These are phyloP conservation scores for Filobasidium floriforme DNA, from an alignment of 768 basidiomycete genomes.

Conservation along the genomic window DNA sequence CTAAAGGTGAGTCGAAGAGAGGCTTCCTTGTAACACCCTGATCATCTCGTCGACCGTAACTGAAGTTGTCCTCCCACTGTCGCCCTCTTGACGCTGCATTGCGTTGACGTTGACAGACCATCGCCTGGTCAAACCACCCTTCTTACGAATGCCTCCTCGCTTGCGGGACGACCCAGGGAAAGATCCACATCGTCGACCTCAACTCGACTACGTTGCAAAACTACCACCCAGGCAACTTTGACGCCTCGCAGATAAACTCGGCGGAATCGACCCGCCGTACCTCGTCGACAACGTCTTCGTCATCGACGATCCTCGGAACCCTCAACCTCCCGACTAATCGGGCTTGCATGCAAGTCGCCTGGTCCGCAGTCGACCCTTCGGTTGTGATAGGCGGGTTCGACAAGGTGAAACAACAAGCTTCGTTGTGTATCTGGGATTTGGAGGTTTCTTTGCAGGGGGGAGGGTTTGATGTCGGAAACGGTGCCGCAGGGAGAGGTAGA, in stretches of 20 bases:
- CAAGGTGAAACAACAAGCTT: conserved; percentile 16
- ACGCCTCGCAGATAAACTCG: not conserved
- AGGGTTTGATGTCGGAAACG: too few species aligned
- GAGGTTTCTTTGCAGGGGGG: conserved; percentile 6
- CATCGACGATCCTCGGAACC: conserved; percentile 20
- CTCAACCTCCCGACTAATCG: conserved; percentile 25
- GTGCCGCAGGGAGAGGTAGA: too few species aligned
- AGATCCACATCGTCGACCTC: conserved; percentile 4
- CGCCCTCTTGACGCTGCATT: not conserved
- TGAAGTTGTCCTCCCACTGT: too few species aligned
- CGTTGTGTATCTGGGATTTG: conserved; percentile 20
- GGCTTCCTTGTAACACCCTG: not conserved
- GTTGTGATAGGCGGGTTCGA: conserved; percentile 21
- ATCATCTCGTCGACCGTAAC: not conserved
- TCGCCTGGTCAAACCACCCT: conserved; percentile 33
- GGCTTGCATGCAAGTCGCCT: conserved; percentile 16
- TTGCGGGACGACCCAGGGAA: conserved; percentile 1
- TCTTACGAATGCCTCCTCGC: conserved; percentile 5
- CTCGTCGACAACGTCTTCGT: not conserved
- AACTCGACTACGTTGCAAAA: not conserved
- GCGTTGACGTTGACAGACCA: conserved; percentile 25
- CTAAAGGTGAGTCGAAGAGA: conserved; percentile 1
- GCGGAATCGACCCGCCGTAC: not conserved
- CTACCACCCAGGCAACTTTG: not conserved
- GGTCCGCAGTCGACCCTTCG: conserved; percentile 16